These are phyloP conservation scores for Periconia sp. DNA, from an alignment of 2,329 filamentous ascomycete species.

Conservation along the genomic window DNA sequence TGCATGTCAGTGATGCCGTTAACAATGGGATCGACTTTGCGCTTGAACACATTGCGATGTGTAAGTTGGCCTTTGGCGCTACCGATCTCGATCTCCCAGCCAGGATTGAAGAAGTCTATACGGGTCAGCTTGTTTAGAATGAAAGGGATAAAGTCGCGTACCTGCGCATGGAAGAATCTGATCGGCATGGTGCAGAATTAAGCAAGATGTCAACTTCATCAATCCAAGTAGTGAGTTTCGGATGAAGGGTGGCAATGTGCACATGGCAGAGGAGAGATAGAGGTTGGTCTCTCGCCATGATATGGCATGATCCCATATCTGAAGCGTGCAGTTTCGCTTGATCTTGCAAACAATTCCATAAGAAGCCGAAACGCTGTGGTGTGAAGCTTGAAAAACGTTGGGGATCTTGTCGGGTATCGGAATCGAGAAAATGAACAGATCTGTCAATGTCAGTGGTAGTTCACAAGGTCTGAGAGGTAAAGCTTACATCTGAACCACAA, in stretches of 20 bases:
- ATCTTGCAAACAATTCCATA: conserved; percentile 65
- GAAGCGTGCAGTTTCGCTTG: conserved; percentile 60
- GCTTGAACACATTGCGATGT: conserved; percentile 59
- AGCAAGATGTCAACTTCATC: conserved; percentile 45
- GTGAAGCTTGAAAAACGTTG: conserved; percentile 64
- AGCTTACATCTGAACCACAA: conserved; percentile 49
- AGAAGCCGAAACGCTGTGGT: conserved; percentile 62
- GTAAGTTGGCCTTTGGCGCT: conserved; percentile 59
- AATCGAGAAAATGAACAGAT: conserved; percentile 59
- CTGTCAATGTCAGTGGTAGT: conserved; percentile 21
- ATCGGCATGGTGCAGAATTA: conserved; percentile 58
- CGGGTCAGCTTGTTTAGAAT: conserved; percentile 34
- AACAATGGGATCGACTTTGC: conserved; percentile 66
- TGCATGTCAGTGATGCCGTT: conserved; percentile 68
- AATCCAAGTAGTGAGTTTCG: conserved; percentile 43
- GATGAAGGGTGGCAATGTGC: conserved; percentile 44
- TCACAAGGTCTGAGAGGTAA: background rate
- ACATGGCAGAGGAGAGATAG: conserved; percentile 45
- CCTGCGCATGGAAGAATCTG: conserved; percentile 46
- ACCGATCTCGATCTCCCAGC: conserved; percentile 65
- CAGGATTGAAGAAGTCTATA: conserved; percentile 64
- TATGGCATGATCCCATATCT: conserved; percentile 67
- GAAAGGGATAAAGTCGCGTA: conserved; percentile 7
- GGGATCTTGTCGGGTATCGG: conserved; percentile 59
- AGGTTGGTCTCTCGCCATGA: conserved; percentile 59